Evolutionary conservation across 768 basidiomycete genomes (phyloP), one percentile per base, ranked within the genome.

Genomic region (Gloeostereum incarnatum): DNA sequence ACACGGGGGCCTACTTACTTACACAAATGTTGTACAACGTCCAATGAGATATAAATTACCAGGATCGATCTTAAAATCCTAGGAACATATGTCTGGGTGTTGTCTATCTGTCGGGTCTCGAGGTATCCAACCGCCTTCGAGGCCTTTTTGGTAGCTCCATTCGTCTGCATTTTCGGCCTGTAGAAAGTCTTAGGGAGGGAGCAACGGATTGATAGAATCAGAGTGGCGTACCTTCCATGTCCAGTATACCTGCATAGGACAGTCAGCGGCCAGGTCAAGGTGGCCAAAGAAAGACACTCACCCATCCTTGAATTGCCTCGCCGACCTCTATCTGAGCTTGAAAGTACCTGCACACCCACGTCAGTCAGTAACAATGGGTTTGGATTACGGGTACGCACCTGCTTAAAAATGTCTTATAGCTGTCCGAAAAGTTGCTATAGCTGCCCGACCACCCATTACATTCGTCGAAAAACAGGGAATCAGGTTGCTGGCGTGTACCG

Each of bases 61-160:
- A n/a, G n/a, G n/a, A n/a, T n/a, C n/a, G n/a, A n/a, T n/a, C n/a
- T n/a, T n/a, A n/a, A n/a, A n/a, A n/a, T 34, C 11, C 19, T 20
- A 69, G 13, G 61, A 53, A 54, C 82, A 86, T 30, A 83, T 65
- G 46, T 73, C 60, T 8, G 80, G 81, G 52, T 80, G 83, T 47
- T 69, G 50, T 44, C 78, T 65, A 44, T 82, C 56, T n/a, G 73
- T 70, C 4, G 81, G 79, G 52, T 85, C 69, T 42, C 69, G 64
- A 10, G 84, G 81, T 44, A 86, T 84, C 82, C 81, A 87, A 36
- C 83, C 84, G 23, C 78, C 80, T 53, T 77, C 67, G 9, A 86
- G 54, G 3, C 84, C 83, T 47, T 69, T 75, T 57, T 76, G 71
- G 52, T 87, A 87, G 49, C 78, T 81, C 81, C 78, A 84, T 45